Percentiles rank a stretch among this genome's conserved stretches.
Evolutionary conservation across 1,139 yeast genomes (phyloP).

Genomic region (Geotrichum aggregatum): DNA sequence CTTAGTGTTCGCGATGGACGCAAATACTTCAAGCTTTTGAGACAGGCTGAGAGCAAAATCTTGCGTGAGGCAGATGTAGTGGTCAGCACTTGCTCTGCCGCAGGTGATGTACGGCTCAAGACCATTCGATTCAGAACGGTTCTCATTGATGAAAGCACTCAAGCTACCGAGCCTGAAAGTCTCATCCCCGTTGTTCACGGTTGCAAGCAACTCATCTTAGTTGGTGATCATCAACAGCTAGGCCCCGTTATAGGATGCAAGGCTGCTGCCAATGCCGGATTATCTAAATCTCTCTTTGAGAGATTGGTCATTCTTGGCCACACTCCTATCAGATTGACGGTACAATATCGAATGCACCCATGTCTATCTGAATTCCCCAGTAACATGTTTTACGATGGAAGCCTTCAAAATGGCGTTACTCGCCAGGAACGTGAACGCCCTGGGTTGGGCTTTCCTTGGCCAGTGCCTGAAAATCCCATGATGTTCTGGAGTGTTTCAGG

Average conservation of each 20-base stretch:
- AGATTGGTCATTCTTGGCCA: slow-evolving; percentile 80
- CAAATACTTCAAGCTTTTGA: slow-evolving; percentile 43
- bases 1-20: slow-evolving; percentile 54
- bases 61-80: slow-evolving; percentile 69
- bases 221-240: slow-evolving; percentile 93
- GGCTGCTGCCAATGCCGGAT: slow-evolving; percentile 80
- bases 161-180: slow-evolving; percentile 89
- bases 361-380: slow-evolving; percentile 80
- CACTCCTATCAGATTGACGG: slow-evolving; percentile 79
- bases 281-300: slow-evolving; percentile 80
- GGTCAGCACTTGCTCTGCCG: slow-evolving; percentile 90
- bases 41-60: slow-evolving; percentile 49
- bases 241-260: slow-evolving; percentile 85
- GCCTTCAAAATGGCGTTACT: slow-evolving; percentile 86
- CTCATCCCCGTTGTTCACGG: slow-evolving; percentile 86
- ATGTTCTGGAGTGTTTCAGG: slow-evolving; percentile 94
- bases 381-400: slow-evolving; percentile 90
- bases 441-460: slow-evolving; percentile 79
- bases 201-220: slow-evolving; percentile 80
- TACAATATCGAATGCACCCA: slow-evolving; percentile 96
- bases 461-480: slow-evolving; percentile 76
- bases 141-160: slow-evolving; percentile 87
- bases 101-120: slow-evolving; percentile 66
- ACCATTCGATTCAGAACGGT: slow-evolving; percentile 64
- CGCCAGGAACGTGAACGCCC: slow-evolving; percentile 59